Base-by-base conservation (phyloP, 2,329 filamentous ascomycete genomes). In the Leptodontidium sp. region DNA sequence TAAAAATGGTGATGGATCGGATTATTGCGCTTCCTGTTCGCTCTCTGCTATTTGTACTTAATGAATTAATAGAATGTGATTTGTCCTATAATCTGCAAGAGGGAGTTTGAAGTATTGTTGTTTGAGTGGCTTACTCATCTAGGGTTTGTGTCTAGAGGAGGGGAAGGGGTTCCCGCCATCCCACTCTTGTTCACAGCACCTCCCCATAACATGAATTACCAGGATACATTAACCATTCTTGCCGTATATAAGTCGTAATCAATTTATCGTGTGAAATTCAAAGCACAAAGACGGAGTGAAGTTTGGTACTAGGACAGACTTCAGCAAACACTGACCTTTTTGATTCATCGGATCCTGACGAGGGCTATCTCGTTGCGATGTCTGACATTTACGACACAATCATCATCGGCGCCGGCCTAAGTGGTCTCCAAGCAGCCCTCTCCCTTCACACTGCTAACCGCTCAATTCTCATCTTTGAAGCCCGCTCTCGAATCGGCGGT, bases 371-470 rank as follows among this genome's bases (percentile, higher is more conserved):
- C 14, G 49, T 26, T 17, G 24, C 50, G 15, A 35, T 53, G 50
- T 32, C 50, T 7, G 14, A 53, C 15, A 17, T 32, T 4, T 11
- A 43, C 12, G 55, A 58, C 32, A 26, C 21, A 1, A 26, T 58
- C 12, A 43, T 58, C 21, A 43, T 58, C 55, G 55, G 55, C 14
- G 55, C 32, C 21, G 55, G 32, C 32, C n/a, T 58, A 17, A 58
- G 55, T 32, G 55, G 55, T 21, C 55, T 58, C 9, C 55, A 58
- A 26, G 55, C 55, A 12, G 55, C 17, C 1, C 38, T 40, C 17
- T 15, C n/a, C 21, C 38, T 38, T 4, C 55, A 58, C 1, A n/a
- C 17, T 2, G 35, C 32, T 4, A 26, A 26, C 14, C 38, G 32
- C 7, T 58, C 55, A 2, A 38, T 43, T 11, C 21, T 58, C 17